Evolutionary conservation across 805 yeast genomes (phyloP).

Genomic region (Pichia thaimueangensis): DNA sequence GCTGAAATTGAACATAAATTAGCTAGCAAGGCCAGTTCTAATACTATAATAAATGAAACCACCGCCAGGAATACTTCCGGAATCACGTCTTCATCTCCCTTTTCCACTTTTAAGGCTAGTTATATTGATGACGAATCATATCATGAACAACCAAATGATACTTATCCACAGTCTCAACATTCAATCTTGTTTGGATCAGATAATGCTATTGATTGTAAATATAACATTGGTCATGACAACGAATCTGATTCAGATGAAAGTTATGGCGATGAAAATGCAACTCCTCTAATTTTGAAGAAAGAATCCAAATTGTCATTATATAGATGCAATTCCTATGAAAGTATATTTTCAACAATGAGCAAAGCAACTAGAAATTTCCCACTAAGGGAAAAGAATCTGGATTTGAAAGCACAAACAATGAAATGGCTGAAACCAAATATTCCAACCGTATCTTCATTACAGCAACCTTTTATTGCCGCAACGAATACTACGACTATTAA

Average conservation of each 20-base stretch:
- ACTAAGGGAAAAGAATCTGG: slow-evolving; percentile 10
- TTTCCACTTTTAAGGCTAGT: slow-evolving; percentile 19
- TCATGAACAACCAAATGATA: neutral
- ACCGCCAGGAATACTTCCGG: neutral
- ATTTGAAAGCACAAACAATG: slow-evolving; percentile 26
- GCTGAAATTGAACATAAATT: neutral
- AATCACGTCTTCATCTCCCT: slow-evolving; percentile 16
- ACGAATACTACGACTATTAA: neutral
- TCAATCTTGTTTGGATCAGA: neutral
- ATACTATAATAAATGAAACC: neutral
- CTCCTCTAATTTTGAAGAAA: slow-evolving; percentile 17
- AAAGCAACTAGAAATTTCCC: neutral
- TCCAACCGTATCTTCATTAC: slow-evolving; percentile 18
- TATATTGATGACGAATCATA: slow-evolving; percentile 9
- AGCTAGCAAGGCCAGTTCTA: too few species aligned
- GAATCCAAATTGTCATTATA: slow-evolving; percentile 12
- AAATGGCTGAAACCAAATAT: slow-evolving; percentile 27
- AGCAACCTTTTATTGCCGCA: neutral
- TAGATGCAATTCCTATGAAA: slow-evolving; percentile 26
- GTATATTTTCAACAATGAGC: slow-evolving; percentile 19
- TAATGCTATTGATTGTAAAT: too few species aligned
- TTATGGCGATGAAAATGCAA: slow-evolving; percentile 22
- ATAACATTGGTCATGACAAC: too few species aligned
- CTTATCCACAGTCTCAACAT: neutral
- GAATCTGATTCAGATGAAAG: slow-evolving; percentile 19